Evolutionary conservation across 2,329 filamentous ascomycete species (phyloP).

Genomic region (Cercospora sp.): DNA sequence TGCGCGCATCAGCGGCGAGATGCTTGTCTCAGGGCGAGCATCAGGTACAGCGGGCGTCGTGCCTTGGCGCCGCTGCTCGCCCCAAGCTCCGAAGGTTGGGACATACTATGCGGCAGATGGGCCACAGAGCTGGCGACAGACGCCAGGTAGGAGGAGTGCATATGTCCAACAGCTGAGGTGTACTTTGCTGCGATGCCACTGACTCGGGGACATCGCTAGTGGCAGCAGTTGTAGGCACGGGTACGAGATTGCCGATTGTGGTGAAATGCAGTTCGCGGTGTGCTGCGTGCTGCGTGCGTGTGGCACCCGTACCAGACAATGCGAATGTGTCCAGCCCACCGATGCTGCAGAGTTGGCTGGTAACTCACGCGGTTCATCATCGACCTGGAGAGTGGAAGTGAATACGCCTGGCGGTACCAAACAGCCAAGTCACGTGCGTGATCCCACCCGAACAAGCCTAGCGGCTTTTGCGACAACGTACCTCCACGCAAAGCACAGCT

Average conservation of each 20-base stretch:
- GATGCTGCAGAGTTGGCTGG: not conserved
- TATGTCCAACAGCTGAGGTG: constrained; percentile 4
- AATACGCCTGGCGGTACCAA: not conserved
- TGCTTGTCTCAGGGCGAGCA: constrained; percentile 4
- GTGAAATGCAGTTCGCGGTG: not conserved
- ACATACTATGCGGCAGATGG: not conserved
- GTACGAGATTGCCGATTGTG: not conserved
- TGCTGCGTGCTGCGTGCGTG: not conserved
- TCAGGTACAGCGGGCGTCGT: not conserved
- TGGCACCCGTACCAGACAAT: constrained; percentile 1
- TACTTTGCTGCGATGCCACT: constrained; percentile 3
- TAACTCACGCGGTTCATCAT: not conserved
- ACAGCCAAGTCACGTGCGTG: not conserved
- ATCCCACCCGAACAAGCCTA: not conserved
- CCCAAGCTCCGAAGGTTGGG: not conserved
- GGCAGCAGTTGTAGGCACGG: not conserved
- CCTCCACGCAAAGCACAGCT: constrained; percentile 1
- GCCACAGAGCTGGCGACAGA: not conserved
- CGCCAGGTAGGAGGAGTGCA: not conserved
- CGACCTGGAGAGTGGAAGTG: not conserved
- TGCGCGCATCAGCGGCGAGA: not conserved
- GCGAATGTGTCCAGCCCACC: not conserved
- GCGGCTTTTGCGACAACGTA: not conserved
- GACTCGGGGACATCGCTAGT: not conserved
- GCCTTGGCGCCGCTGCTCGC: not conserved